Evolutionary conservation across 2,329 filamentous ascomycete species (phyloP), one percentile per base, ranked within the genome.

Genomic region (Gnomoniopsis smithogilvyi): DNA sequence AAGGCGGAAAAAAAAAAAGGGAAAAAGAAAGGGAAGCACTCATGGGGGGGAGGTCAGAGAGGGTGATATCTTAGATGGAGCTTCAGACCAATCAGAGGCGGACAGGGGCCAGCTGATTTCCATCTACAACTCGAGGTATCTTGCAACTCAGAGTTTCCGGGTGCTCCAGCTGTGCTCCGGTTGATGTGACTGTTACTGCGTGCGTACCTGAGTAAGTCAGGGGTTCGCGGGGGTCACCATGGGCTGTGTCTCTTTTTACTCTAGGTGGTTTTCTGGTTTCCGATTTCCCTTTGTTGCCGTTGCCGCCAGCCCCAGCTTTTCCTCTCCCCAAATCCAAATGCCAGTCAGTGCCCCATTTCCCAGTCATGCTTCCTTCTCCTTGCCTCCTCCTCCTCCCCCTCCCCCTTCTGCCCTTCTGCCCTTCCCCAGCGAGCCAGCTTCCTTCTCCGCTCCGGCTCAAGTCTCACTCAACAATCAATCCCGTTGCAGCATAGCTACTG

Each of bases 51-150:
- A 63, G 58, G 61, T 59, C 63, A 60, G 60, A 61, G 64, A 64
- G 64, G 61, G 65, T 62, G 66, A 65, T 30, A 63, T 65, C 66
- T 64, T 62, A 63, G 65, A 62, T n/a, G n/a, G 62, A 66, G 64
- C 64, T 66, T 54, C 49, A 61, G 49, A 52, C 10, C 34, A 15
- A 38, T 15, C 8, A 38, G 34, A 38, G 34, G 10, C 15, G 34
- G 34, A 38, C 34, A 38, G 34, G 34, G 34, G 34, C 15, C 34
- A 38, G 34, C 34, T 38, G 34, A 38, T 38, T 38, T 38, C 34
- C 34, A 15, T 15, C 8, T 38, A 38, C 34, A 10, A 8, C 15
- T 15, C 34, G 10, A 38, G 34, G 15, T 38, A 38, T 38, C 34
- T 8, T 8, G 15, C 15, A 38, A 10, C 34, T 38, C 10, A 15